Base-by-base conservation (phyloP, 2,329 filamentous ascomycete genomes). In the Penicillium sp. region DNA sequence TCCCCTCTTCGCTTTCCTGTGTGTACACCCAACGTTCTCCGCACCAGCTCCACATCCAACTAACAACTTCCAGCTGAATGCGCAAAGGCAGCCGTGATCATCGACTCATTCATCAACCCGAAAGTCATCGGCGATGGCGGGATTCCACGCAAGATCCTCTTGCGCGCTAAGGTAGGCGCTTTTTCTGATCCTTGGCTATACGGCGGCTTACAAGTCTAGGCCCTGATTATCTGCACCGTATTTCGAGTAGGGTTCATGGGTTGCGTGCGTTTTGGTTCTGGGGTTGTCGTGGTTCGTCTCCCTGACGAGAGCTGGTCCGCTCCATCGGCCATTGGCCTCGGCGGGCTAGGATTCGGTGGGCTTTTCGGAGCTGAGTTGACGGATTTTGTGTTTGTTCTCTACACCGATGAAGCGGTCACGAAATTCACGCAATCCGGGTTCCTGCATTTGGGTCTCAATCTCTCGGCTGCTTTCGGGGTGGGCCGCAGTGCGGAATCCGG, bases 401-500 rank as follows among this genome's bases (percentile, higher is more conserved):
- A 97, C 76, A 92, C 97, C 67, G 79, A 85, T 33, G 84, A 80
- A 56, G 92, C 93, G 25, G 92, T 99, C 61, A 89, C 89, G 73
- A 92, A 92, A 2, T 97, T 97, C 75, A 90, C 91, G 11, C 92
- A 96, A 73, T 85, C 87, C 33, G 94, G 93, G 1, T 92, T 88
- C 50, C 79, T 97, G 56, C 97, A 92, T 1, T 81, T 99, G 2
- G 92, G 93, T 60, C 92, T 92, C 61, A 97, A 97, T 71, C 90
- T 97, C 15, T 96, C 90, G 1, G 87, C 97, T 65, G 94, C 94
- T 14, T 92, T 92, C 5, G 94, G 94, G 0, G 92, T 93, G 0
- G 94, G 94, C 42, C 85, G 94, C 63, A 97, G 96, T 73, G 93
- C 92, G 41, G 94, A 99, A 75, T 91, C 93, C 12, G 92, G 92